Conservation (phyloP, 495 filamentous ascomycete genomes). For the Articulospora tetracladia region DNA sequence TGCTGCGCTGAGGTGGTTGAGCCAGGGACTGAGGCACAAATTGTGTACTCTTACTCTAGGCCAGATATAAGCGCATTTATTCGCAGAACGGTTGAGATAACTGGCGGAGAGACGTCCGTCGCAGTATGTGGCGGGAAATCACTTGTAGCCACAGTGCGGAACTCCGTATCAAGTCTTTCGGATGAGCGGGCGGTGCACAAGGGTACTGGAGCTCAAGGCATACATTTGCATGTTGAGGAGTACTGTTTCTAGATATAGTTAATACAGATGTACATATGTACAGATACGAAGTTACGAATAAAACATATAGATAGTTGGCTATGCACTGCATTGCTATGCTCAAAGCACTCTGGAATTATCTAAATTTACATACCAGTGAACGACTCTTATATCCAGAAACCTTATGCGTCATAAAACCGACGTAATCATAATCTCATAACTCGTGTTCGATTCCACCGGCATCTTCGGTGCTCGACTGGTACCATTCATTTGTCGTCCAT, state of each 20-base stretch:
- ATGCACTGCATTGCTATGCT: background rate
- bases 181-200: conserved; percentile 90
- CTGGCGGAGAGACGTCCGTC: conserved; percentile 76
- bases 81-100: conserved; percentile 58
- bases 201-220: conserved; percentile 82
- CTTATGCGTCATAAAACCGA: no score
- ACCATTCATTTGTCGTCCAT: conserved; percentile 51
- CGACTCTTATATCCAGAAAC: background rate
- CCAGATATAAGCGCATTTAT: conserved; percentile 44
- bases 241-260: conserved; percentile 18
- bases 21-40: background rate
- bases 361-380: background rate
- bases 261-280: conserved; percentile 3
- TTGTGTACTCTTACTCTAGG: conserved; percentile 20
- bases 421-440: conserved; percentile 4
- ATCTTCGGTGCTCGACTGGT: conserved; percentile 20
- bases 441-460: conserved; percentile 8
- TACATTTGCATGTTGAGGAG: conserved; percentile 44
- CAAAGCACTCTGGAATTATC: background rate
- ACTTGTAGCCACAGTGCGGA: conserved; percentile 61
- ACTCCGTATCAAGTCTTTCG: conserved; percentile 63
- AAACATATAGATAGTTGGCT: background rate
- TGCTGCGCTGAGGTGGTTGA: background rate
- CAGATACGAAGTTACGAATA: conserved; percentile 9
- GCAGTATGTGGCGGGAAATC: conserved; percentile 74